A percentile compares a stretch with the other conserved stretches of the same genome.
These are phyloP conservation scores for Cutaneotrichosporon cyanovorans DNA, from an alignment of 1,284 basidiomycete genomes.

Conservation along the genomic window DNA sequence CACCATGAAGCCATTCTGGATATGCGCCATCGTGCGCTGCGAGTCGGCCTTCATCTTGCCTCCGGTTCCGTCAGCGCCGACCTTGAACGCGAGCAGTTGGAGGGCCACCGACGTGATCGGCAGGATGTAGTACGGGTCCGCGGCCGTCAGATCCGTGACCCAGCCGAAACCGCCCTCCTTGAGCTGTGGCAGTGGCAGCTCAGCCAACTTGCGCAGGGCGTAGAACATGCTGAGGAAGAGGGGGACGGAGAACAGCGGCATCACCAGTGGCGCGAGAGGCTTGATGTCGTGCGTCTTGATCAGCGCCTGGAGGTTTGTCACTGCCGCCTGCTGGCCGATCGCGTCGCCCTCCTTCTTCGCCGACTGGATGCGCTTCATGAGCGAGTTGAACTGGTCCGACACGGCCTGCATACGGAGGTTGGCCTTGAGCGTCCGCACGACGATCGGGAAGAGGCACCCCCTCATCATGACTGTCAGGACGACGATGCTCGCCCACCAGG, in stretches of 20 bases:
- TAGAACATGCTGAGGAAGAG: constrained; percentile 81
- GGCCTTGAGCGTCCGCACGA: constrained; percentile 60
- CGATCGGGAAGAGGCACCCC: constrained; percentile 60
- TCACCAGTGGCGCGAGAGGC: constrained; percentile 54
- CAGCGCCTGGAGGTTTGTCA: constrained; percentile 54
- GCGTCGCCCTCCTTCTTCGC: constrained; percentile 51
- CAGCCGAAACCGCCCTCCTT: constrained; percentile 68
- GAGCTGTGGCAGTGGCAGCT: constrained; percentile 63
- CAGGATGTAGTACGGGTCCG: constrained; percentile 71
- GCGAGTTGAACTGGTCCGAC: constrained; percentile 54
- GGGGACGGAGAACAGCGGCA: constrained; percentile 66
- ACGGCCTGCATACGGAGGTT: constrained; percentile 62
- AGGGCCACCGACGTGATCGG: constrained; percentile 59
- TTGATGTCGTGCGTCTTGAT: constrained; percentile 65
- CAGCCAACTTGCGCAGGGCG: constrained; percentile 65
- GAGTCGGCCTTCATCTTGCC: constrained; percentile 21
- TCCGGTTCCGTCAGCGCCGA: constrained; percentile 53
- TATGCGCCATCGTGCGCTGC: constrained; percentile 52
- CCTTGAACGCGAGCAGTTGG: constrained; percentile 64
- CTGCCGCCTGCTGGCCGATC: constrained; percentile 52
- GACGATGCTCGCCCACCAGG: constrained; percentile 81
- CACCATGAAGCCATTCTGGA: constrained; percentile 65
- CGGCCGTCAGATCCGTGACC: constrained; percentile 67
- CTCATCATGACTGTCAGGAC: constrained; percentile 64
- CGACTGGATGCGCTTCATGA: constrained; percentile 53